Evolutionary conservation across 495 filamentous ascomycete genomes (phyloP), one percentile per base, ranked within the genome.

Genomic region (Penicillium paradoxum): DNA sequence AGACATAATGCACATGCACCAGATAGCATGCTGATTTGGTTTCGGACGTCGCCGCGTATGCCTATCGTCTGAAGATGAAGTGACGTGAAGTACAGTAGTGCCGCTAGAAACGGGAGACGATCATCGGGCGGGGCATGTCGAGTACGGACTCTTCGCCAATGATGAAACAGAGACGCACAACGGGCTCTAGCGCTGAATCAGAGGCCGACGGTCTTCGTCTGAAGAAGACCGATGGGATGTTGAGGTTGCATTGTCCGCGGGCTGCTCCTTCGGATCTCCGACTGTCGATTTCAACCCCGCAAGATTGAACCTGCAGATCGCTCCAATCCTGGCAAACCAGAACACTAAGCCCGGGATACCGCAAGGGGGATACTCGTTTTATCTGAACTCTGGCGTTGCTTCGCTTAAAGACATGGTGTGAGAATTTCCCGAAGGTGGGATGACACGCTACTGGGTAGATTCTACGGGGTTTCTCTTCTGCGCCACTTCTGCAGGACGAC

Each of bases 21-120:
- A 64, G 63, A 63, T 65, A 53, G 54, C 13, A n/a, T 29, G 51
- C 59, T 70, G 65, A 73, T 73, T 73, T 60, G 59, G n/a, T 52
- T 60, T 65, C 63, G 63, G 59, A 52, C 36, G 36, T 60, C 59
- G 32, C 63, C 56, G 59, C 57, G 9, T 17, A 36, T 24, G 34
- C 32, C 27, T 38, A 25, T 52, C 37, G 10, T 39, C 25, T 22
- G 24, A 17, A n/a, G 19, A 22, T 17, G 38, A 21, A 27, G 24
- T 22, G 37, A 42, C 18, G 27, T 51, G 15, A 24, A 21, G 34
- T 13, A 27, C 13, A 24, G 37, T 2, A 24, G 36, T 43, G 36
- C 43, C n/a, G n/a, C n/a, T 22, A 4, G 25, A 54, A 46, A 25
- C 15, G 15, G 39, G 11, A 19, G 40, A 45, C 34, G 52, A 49